Conservation (phyloP, 768 basidiomycete genomes). For the Boletus fagicola region DNA sequence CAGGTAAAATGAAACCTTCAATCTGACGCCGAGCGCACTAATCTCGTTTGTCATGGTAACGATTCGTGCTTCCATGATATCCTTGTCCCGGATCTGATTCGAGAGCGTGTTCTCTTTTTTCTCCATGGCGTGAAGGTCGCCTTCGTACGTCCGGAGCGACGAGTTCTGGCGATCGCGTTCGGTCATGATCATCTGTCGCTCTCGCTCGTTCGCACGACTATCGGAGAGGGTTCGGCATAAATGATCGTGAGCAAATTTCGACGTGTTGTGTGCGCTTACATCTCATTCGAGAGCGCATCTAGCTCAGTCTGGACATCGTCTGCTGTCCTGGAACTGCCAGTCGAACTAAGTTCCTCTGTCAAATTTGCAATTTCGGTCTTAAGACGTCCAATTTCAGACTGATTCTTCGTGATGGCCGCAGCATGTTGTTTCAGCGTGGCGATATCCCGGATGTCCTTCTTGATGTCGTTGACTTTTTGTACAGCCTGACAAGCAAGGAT, state of each 20-base stretch:
- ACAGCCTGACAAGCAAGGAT: constrained; percentile 40
- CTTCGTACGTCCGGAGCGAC: constrained; percentile 53
- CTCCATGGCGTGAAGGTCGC: constrained; percentile 60
- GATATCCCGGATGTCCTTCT: constrained; percentile 62
- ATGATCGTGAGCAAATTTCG: neutral
- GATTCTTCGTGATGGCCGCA: constrained; percentile 53
- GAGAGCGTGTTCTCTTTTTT: constrained; percentile 56
- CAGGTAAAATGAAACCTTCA: constrained; percentile 45
- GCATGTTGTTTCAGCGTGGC: constrained; percentile 60
- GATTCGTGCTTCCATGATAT: constrained; percentile 53
- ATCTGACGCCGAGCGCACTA: constrained; percentile 37
- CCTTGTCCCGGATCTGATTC: constrained; percentile 59
- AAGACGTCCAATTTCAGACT: constrained; percentile 57
- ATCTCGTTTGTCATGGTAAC: constrained; percentile 60
- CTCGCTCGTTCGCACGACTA: constrained; percentile 67
- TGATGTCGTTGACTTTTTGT: constrained; percentile 51
- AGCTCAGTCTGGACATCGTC: constrained; percentile 85
- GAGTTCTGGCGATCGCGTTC: constrained; percentile 64
- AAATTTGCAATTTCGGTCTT: constrained; percentile 59
- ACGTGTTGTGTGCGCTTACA: constrained; percentile 50
- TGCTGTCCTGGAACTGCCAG: constrained; percentile 77
- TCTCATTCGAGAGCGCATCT: constrained; percentile 54
- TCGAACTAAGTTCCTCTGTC: constrained; percentile 65
- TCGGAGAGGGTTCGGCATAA: neutral
- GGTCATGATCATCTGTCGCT: constrained; percentile 50